Base-by-base conservation (phyloP, 495 filamentous ascomycete species). In the Daldinia caldariorum region DNA sequence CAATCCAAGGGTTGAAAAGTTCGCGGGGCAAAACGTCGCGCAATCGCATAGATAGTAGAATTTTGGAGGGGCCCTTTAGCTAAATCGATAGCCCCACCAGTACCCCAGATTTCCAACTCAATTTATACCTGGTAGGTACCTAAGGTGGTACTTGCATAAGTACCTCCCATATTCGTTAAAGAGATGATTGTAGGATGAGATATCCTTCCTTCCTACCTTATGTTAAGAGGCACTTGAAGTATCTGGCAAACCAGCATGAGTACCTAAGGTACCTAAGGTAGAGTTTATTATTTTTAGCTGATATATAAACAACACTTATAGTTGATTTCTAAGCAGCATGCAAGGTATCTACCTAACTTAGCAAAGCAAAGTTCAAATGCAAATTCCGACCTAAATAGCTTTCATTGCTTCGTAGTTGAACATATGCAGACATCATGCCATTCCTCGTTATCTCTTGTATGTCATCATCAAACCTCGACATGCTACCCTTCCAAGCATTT, bases 61-160 rank as follows among this genome's bases (percentile, higher is more conserved):
- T 70, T 71, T 71, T 66, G 51, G 71, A 71, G 71, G 67, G 67
- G 70, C 71, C 60, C 57, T 60, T 39, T 29, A 37, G 53, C 29
- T 1, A 55, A 56, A 34, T 43, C 9, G 31, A 31, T 20, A 38
- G 53, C 58, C 63, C 63, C 63, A 51, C 35, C 43, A 62, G 22
- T 67, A 67, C 69, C 63, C 69, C 63, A 47, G 67, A 70, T 70
- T 70, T 55, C 14, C n/a, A n/a, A n/a, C n/a, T 31, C 7, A 53
- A 26, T n/a, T 45, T 45, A n/a, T 45, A 45, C n/a, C n/a, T 22
- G 1, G 12, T 47, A 39, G 34, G 34, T 35, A 35, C 9, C 34
- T n/a, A n/a, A n/a, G n/a, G n/a, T n/a, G n/a, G n/a, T n/a, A n/a
- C n/a, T n/a, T n/a, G n/a, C n/a, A n/a, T n/a, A n/a, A n/a, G n/a